Conservation (phyloP, 2,329 filamentous ascomycete species). For the Trichoderma gracile region DNA sequence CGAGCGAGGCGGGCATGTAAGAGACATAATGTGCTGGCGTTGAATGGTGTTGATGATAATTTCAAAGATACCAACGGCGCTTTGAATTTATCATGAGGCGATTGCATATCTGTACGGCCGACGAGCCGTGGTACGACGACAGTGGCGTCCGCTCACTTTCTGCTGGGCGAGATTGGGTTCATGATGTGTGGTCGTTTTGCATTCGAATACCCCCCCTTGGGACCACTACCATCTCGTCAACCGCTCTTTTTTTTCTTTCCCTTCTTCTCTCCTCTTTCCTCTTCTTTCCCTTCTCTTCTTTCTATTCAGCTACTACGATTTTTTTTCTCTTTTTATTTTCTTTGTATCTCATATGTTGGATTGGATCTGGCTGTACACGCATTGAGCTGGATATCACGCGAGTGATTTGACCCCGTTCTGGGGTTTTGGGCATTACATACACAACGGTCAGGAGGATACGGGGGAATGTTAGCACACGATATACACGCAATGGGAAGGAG, state of each 20-base stretch:
- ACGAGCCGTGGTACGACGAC: not conserved
- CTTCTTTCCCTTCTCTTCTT: not conserved
- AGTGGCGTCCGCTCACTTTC: slow-evolving; percentile 1
- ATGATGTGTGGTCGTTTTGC: slow-evolving; percentile 15
- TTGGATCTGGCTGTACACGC: slow-evolving; percentile 10
- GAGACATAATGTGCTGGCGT: slow-evolving; percentile 22
- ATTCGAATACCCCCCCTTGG: slow-evolving; percentile 11
- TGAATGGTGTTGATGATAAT: slow-evolving; percentile 26
- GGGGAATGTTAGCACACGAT: not conserved
- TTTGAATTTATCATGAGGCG: slow-evolving; percentile 8
- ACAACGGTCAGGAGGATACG: not conserved
- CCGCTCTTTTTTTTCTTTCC: not conserved
- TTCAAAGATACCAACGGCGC: slow-evolving; percentile 26
- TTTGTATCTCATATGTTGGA: not conserved
- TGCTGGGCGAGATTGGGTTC: slow-evolving; percentile 17
- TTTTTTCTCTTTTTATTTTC: not conserved
- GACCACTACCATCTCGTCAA: not conserved
- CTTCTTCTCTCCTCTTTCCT: not conserved
- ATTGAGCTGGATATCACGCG: slow-evolving; percentile 1
- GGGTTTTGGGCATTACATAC: slow-evolving; percentile 1
- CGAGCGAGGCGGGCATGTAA: slow-evolving; percentile 3
- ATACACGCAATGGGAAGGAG: slow-evolving; percentile 11
- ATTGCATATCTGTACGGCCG: slow-evolving; percentile 15
- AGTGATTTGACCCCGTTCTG: not conserved
- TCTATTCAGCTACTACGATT: not conserved